Evolutionary conservation across 2,329 filamentous ascomycete genomes (phyloP), one percentile per base, ranked within the genome.

Genomic region (Aspergillus sp.): DNA sequence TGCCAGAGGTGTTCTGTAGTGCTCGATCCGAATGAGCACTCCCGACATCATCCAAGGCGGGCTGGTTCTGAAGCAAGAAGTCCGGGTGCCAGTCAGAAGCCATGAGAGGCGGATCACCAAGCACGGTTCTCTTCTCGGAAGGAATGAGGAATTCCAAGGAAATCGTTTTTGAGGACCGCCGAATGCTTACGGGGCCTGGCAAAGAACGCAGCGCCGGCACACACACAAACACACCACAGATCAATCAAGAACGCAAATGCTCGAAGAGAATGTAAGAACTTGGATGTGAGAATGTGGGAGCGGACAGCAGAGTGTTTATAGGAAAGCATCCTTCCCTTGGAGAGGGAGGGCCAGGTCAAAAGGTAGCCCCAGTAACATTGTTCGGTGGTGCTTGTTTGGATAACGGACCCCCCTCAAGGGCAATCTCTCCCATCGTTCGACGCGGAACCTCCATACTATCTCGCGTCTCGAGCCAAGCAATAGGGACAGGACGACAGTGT

Each of bases 231-330:
- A 59, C 36, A 39, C 36, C 36, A 39, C 51, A 55, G 54, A 56
- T 60, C 55, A 64, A 67, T 60, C 55, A 64, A 67, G 63, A 65
- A 67, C 64, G 65, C 57, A 62, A 55, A 61, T 55, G 57, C 55
- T 57, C 55, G 49, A 63, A 64, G 65, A 68, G 65, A 68, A 69
- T 69, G 66, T 67, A 62, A 64, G 65, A 61, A 61, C 56, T 61
- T 66, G 58, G 54, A 60, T 65, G 65, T 67, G 65, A 69, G 66
- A 68, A 69, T 69, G 66, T 67, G 62, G 58, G 64, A 66, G 66
- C 65, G 65, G 64, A 55, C 57, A 60, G 52, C 61, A 65, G 61
- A 61, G 57, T 66, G 65, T 69, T 68, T 69, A 69, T 68, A 67
- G 58, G 61, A 55, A 58, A 56, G 51, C 55, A 63, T 62, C 57